These are phyloP conservation scores for Aspergillus sp. DNA, from an alignment of 2,329 filamentous ascomycete species.

Conservation along the genomic window DNA sequence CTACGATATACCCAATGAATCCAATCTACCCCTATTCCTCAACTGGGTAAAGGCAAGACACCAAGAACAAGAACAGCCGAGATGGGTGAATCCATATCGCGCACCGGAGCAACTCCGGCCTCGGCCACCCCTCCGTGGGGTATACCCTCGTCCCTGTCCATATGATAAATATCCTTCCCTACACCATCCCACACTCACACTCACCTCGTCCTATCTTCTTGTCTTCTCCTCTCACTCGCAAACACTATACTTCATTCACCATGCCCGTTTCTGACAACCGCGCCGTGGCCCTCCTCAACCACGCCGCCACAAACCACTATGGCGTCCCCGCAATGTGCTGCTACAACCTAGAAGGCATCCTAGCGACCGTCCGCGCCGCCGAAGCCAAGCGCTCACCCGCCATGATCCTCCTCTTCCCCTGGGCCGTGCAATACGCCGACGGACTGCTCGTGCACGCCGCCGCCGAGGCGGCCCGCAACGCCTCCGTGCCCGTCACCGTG, in stretches of 20 bases:
- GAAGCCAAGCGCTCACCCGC: slow-evolving; percentile 65
- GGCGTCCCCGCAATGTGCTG: slow-evolving; percentile 61
- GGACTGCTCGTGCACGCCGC: slow-evolving; percentile 55
- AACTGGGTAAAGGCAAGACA: neutral
- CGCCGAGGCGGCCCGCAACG: slow-evolving; percentile 54
- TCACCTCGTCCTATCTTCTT: neutral
- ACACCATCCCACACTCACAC: neutral
- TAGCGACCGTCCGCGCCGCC: slow-evolving; percentile 66
- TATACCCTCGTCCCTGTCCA: neutral
- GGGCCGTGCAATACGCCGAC: slow-evolving; percentile 66
- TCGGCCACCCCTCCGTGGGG: neutral
- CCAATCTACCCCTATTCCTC: neutral
- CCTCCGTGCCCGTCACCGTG: slow-evolving; percentile 59
- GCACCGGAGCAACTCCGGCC: neutral
- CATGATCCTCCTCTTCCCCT: slow-evolving; percentile 72
- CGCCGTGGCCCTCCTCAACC: slow-evolving; percentile 56
- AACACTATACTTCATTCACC: neutral
- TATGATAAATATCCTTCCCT: neutral
- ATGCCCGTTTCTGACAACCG: slow-evolving; percentile 47
- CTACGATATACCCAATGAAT: no score
- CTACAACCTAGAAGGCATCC: slow-evolving; percentile 70
- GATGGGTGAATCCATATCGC: no score
- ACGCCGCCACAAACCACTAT: slow-evolving; percentile 55
- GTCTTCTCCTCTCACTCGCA: neutral
- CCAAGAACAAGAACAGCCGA: neutral